A percentile compares a stretch with the other conserved stretches of the same genome.
phyloP scores from a whole-genome alignment of 2,329 filamentous ascomycete species.

The Talaromyces sp. region DNA sequence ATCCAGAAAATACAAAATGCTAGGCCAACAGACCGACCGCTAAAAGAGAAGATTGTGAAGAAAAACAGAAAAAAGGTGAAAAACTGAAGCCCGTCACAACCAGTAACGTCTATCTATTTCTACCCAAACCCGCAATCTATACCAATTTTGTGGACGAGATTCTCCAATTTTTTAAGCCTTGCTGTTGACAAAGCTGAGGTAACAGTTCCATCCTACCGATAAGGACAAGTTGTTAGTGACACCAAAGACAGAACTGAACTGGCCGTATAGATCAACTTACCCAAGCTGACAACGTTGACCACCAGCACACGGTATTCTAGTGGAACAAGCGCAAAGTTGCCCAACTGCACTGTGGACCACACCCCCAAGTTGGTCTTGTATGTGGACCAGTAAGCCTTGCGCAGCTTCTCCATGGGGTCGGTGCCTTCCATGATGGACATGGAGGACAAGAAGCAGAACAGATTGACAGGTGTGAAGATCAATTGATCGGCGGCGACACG shows the following conservation, averaged over 20 bases:
- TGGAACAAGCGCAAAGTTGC: conserved; percentile 84
- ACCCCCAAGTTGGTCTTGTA: conserved; percentile 80
- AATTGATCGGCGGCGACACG: conserved; percentile 77
- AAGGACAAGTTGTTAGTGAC: conserved; percentile 1
- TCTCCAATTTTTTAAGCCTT: conserved; percentile 21
- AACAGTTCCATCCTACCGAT: conserved; percentile 51
- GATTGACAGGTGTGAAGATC: conserved; percentile 76
- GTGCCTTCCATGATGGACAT: conserved; percentile 78
- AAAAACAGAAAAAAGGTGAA: background rate
- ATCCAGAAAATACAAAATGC: background rate
- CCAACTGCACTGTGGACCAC: conserved; percentile 78
- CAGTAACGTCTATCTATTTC: background rate
- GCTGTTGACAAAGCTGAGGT: conserved; percentile 52
- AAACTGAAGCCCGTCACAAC: background rate
- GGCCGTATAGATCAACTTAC: conserved; percentile 35
- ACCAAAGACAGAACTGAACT: background rate
- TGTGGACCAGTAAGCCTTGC: conserved; percentile 63
- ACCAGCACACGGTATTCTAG: conserved; percentile 77
- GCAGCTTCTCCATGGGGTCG: conserved; percentile 61
- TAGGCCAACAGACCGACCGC: background rate
- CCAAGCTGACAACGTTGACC: conserved; percentile 73
- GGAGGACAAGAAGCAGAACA: conserved; percentile 72
- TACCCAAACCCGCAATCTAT: background rate
- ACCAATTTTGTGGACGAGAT: background rate
- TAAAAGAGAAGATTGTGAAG: background rate